Percentiles rank a stretch among this genome's conserved stretches.
phyloP scores from a whole-genome alignment of 2,329 filamentous ascomycete species.

The Beauveria sp. region DNA sequence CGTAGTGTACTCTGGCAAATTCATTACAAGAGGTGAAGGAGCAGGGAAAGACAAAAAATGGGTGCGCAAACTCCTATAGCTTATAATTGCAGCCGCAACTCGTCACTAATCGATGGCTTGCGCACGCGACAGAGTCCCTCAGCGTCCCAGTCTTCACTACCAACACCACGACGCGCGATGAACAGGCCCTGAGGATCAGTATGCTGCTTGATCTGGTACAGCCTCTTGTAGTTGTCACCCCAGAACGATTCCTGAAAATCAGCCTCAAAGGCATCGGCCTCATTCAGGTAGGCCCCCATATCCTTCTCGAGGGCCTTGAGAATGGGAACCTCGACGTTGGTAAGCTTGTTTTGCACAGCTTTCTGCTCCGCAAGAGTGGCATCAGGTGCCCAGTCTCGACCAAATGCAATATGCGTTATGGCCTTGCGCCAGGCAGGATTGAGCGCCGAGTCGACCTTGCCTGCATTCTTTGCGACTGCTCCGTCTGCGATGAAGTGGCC shows the following conservation, averaged over 20 bases:
- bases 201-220: slow-evolving; percentile 28
- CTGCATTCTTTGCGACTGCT: slow-evolving; percentile 13
- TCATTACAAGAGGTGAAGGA: no score
- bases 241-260: slow-evolving; percentile 29
- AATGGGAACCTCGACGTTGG: slow-evolving; percentile 19
- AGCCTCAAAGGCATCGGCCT: slow-evolving; percentile 29
- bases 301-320: slow-evolving; percentile 19
- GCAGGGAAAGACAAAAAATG: no score
- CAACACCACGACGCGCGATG: slow-evolving; percentile 28
- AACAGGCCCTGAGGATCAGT: slow-evolving; percentile 28
- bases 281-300: slow-evolving; percentile 22
- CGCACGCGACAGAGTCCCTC: slow-evolving; percentile 8
- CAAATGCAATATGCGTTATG: slow-evolving; percentile 25
- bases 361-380: slow-evolving; percentile 20
- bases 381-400: slow-evolving; percentile 18
- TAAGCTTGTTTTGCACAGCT: slow-evolving; percentile 20
- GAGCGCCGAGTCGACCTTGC: slow-evolving; percentile 26
- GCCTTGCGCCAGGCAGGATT: slow-evolving; percentile 35
- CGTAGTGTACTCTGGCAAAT: no score
- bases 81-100: neutral
- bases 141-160: slow-evolving; percentile 29
- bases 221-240: slow-evolving; percentile 25
- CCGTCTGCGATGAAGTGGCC: slow-evolving; percentile 15
- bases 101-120: neutral
- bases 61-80: neutral